Evolutionary conservation across 805 yeast species (phyloP), one percentile per base, ranked within the genome.

Genomic region (Blastobotrys americana): DNA sequence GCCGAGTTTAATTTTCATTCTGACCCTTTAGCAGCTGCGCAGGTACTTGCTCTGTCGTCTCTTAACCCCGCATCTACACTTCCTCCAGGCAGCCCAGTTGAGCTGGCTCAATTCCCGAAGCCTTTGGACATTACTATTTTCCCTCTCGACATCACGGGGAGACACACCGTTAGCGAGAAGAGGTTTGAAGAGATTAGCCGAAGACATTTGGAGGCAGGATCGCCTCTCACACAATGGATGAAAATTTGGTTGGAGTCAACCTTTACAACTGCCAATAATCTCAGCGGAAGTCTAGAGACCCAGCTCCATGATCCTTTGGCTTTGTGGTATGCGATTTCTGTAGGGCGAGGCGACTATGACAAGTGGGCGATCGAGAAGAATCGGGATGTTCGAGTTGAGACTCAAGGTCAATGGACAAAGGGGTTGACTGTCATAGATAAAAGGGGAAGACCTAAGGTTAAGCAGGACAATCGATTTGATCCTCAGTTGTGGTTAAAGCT

Each of bases 1-100:
- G 72, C 70, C 3, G 72, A 68, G 51, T 68, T 68, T 59, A 68
- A 68, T 45, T 65, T 66, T 16, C 65, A 51, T 42, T 62, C 71
- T 2, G 72, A 68, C 43, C 66, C 71, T 2, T 44, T 60, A 15
- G 72, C 71, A 1, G 67, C 71, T 2, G 68, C 70, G 1, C 53
- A 56, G 10, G 60, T 68, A 3, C 63, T 60, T 35, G 60, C 69
- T 2, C 55, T 64, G 18, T 61, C 68, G 1, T 50, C 65, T 5
- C 37, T 23, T 3, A 25, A 50, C 39, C 67, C 70, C 3, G 33
- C 34, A 19, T 46, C 48, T 22, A 57, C 64, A 10, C 46, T 59
- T 41, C 69, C 69, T 5, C 49, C 54, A 5, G 44, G 47, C 34
- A 27, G 51, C 13, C 56, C 59, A 16, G 42, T 43, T 9, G n/a